Conservation (phyloP, 2,329 filamentous ascomycete species). For the Apiospora hydei region DNA sequence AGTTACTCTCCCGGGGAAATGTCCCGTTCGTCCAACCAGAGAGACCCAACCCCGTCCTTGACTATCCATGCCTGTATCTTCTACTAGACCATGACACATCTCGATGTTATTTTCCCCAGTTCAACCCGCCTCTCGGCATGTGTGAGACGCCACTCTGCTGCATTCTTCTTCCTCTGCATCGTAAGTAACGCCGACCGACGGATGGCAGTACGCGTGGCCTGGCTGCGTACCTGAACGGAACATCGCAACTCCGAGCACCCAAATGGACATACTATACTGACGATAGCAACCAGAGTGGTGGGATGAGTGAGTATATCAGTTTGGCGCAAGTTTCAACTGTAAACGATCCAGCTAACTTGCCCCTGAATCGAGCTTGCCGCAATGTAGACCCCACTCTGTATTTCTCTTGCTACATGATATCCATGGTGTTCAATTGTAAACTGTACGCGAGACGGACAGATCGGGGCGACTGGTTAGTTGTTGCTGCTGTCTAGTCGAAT, state of each 20-base stretch:
- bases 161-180: not conserved
- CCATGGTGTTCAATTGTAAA: not conserved
- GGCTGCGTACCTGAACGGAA: slow-evolving; percentile 7
- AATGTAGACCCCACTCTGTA: not conserved
- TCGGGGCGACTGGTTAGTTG: too few relatives aligned
- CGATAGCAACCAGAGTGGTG: not conserved
- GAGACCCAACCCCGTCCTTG: not conserved
- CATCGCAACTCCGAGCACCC: slow-evolving; percentile 6
- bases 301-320: not conserved
- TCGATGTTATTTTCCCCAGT: not conserved
- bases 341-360: not conserved
- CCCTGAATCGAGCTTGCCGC: not conserved
- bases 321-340: not conserved
- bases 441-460: not conserved
- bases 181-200: not conserved
- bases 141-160: not conserved
- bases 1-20: not conserved
- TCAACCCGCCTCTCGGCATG: not conserved
- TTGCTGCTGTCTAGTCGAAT: not conserved
- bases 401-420: not conserved
- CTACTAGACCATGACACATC: not conserved
- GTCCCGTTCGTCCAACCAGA: not conserved
- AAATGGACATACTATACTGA: not conserved
- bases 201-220: slow-evolving; percentile 8
- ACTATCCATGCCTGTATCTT: not conserved